These are phyloP conservation scores for Septoria petroselini DNA, from an alignment of 2,329 filamentous ascomycete genomes.

Conservation along the genomic window DNA sequence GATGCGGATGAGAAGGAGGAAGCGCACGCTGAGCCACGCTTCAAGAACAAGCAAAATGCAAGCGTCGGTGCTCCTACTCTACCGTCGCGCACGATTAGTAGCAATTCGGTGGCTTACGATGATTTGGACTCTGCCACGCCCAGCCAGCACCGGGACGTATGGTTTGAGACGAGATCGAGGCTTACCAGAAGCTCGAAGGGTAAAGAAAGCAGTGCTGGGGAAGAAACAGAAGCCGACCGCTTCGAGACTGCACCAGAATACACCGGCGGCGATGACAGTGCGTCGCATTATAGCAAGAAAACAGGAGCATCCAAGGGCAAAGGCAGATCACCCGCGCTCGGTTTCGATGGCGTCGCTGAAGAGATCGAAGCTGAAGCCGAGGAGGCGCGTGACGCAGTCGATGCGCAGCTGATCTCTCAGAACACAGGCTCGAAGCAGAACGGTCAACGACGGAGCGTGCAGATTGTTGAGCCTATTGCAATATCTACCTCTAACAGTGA, in stretches of 20 bases:
- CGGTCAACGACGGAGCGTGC: slow-evolving; percentile 24
- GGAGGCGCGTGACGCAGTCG: slow-evolving; percentile 12
- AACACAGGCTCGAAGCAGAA: slow-evolving; percentile 14
- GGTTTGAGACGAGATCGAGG: slow-evolving; percentile 22
- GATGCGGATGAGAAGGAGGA: slow-evolving; percentile 18
- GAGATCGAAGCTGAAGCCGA: slow-evolving; percentile 16
- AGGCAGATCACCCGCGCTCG: slow-evolving; percentile 20
- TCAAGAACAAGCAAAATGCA: slow-evolving; percentile 26
- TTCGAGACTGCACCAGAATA: slow-evolving; percentile 22
- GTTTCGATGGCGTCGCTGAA: slow-evolving; percentile 23
- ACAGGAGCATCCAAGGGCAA: slow-evolving; percentile 18
- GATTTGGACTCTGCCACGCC: slow-evolving; percentile 11
- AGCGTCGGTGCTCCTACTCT: slow-evolving; percentile 7
- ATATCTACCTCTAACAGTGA: slow-evolving; percentile 20
- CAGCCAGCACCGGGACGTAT: slow-evolving; percentile 21
- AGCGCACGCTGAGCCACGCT: slow-evolving; percentile 23
- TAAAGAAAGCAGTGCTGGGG: slow-evolving; percentile 15
- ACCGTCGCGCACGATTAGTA: slow-evolving; percentile 6
- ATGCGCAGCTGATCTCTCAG: slow-evolving; percentile 14
- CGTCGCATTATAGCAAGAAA: slow-evolving; percentile 13
- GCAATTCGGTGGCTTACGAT: slow-evolving; percentile 9
- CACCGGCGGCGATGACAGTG: slow-evolving; percentile 4
- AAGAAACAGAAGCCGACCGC: slow-evolving; percentile 21
- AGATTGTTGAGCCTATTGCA: slow-evolving; percentile 26
- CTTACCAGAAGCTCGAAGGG: slow-evolving; percentile 19